Base-by-base conservation (phyloP, 345 rosid genomes). In the Capsella bursapastoris region DNA sequence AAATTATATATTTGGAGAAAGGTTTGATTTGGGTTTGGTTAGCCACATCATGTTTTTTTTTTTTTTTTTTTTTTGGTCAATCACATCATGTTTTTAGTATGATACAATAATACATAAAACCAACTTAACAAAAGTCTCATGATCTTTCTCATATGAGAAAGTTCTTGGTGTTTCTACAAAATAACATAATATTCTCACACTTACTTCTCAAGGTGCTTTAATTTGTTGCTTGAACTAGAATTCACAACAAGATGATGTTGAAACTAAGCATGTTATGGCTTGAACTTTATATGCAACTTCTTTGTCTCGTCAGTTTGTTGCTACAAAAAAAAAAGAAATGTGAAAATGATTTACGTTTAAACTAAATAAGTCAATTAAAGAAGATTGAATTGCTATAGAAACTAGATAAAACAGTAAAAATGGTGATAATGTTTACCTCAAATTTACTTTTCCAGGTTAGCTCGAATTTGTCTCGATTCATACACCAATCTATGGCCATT, bases 401-500 rank as follows among this genome's bases (percentile, higher is more conserved):
- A 34, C 10, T 35, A 35, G 12, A 11, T 34, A 34, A 38, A 8
- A 38, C 41, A 8, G 40, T 34, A 34, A 34, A 34, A 38, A 11
- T 38, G 41, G 12, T 8, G 41, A 38, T 38, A 38, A 8, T 38
- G 41, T 38, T 60, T 34, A 91, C 97, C 97, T 83, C 71, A 43
- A 68, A 66, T 65, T 89, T 49, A n/a, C 27, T 67, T 61, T 68
- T 50, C 31, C 72, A 87, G 79, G 71, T 52, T 31, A 9, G 49
- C 15, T 87, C 83, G 22, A 66, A 64, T 82, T 69, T 83, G 64
- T 84, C 83, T 62, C 66, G 83, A 27, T 73, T 81, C 68, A 89
- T 50, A 55, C 77, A 58, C 98, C 98, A 93, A 1, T 88, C 94
- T 76, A 85, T 15, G 13, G 89, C 91, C 96, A 89, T 79, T 12